These are phyloP conservation scores for Penicillium cosmopolitanum DNA, from an alignment of 495 filamentous ascomycete species.

Conservation along the genomic window DNA sequence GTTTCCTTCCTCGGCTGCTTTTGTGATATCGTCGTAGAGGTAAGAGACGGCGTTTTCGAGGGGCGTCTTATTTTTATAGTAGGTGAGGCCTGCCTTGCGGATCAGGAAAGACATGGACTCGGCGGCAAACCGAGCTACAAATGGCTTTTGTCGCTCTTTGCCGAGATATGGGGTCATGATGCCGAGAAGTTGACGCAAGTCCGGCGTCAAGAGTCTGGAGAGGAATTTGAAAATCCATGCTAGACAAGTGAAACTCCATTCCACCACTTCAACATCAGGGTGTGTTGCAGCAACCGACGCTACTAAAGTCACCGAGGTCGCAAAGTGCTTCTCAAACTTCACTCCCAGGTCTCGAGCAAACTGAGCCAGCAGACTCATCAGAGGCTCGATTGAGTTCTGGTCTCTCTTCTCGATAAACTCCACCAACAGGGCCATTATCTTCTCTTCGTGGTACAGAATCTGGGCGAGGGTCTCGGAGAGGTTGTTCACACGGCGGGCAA, in stretches of 20 bases:
- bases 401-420: constrained; percentile 79
- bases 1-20: constrained; percentile 53
- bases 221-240: constrained; percentile 98
- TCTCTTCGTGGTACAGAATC: constrained; percentile 82
- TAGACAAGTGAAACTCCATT: constrained; percentile 95
- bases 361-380: constrained; percentile 80
- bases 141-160: constrained; percentile 74
- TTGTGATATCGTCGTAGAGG: constrained; percentile 67
- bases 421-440: constrained; percentile 77
- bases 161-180: constrained; percentile 86
- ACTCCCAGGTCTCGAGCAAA: constrained; percentile 90
- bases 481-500: constrained; percentile 70
- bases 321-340: constrained; percentile 88
- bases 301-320: constrained; percentile 68
- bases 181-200: constrained; percentile 80
- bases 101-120: constrained; percentile 94
- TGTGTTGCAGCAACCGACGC: constrained; percentile 64
- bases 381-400: constrained; percentile 75
- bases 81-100: constrained; percentile 77
- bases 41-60: constrained; percentile 70
- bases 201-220: constrained; percentile 79
- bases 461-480: constrained; percentile 89
- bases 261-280: constrained; percentile 74
- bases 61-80: constrained; percentile 68
- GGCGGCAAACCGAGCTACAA: constrained; percentile 88